phyloP scores from a whole-genome alignment of 495 filamentous ascomycete species.

The Xylaria sp. region DNA sequence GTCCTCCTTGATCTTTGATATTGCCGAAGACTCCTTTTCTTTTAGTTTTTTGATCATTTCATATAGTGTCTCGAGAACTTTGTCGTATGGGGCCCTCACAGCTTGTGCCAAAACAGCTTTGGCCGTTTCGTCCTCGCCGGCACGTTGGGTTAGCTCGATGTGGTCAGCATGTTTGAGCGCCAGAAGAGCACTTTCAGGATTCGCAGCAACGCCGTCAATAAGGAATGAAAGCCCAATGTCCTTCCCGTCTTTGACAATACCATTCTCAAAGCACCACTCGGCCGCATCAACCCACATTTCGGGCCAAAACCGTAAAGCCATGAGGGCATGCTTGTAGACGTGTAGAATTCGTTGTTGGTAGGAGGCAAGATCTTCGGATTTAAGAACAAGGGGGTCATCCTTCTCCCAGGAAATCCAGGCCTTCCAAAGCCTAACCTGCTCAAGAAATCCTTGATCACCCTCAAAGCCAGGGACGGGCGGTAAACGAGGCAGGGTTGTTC shows the following conservation, averaged over 20 bases:
- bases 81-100: slow-evolving; percentile 82
- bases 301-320: slow-evolving; percentile 92
- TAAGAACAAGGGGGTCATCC: slow-evolving; percentile 83
- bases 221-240: slow-evolving; percentile 70
- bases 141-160: slow-evolving; percentile 72
- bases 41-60: slow-evolving; percentile 75
- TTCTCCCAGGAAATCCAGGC: slow-evolving; percentile 95
- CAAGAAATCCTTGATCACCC: slow-evolving; percentile 81
- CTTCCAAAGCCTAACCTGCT: slow-evolving; percentile 92
- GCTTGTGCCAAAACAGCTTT: slow-evolving; percentile 72
- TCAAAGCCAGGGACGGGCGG: slow-evolving; percentile 87
- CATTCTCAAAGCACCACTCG: slow-evolving; percentile 88
- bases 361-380: slow-evolving; percentile 73
- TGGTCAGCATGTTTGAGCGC: slow-evolving; percentile 89
- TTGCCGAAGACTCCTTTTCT: slow-evolving; percentile 70
- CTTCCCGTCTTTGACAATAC: slow-evolving; percentile 66
- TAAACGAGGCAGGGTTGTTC: slow-evolving; percentile 78
- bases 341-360: slow-evolving; percentile 82
- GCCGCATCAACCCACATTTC: slow-evolving; percentile 95
- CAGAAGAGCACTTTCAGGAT: slow-evolving; percentile 90
- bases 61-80: slow-evolving; percentile 83
- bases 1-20: slow-evolving; percentile 74
- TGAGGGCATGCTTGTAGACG: slow-evolving; percentile 91
- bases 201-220: slow-evolving; percentile 80
- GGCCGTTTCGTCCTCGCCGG: slow-evolving; percentile 74